A percentile compares a stretch with the other conserved stretches of the same genome.
These are phyloP conservation scores for Verticillium dahliae DNA, from an alignment of 2,329 filamentous ascomycete genomes.

Conservation along the genomic window DNA sequence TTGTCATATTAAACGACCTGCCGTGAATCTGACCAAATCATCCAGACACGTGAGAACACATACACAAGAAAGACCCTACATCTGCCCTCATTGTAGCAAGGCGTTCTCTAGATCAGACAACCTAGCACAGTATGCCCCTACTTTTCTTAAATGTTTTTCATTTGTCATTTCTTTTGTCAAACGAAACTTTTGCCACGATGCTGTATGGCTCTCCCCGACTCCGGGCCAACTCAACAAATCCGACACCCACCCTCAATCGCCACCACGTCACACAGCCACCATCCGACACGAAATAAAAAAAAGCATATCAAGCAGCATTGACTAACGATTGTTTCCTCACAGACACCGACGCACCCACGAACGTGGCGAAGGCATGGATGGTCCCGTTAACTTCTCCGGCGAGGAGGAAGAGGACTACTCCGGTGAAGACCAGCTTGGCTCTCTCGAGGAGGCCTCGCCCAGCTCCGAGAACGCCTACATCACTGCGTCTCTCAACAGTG, in stretches of 20 bases:
- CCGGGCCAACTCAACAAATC: constrained; percentile 16
- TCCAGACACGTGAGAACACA: constrained; percentile 96
- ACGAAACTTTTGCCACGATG: background rate
- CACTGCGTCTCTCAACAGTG: constrained; percentile 41
- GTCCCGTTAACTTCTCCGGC: constrained; percentile 59
- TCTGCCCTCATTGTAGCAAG: constrained; percentile 97
- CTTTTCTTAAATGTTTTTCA: constrained; percentile 24
- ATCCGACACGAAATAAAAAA: constrained; percentile 19
- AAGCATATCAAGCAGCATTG: constrained; percentile 7
- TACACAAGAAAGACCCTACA: constrained; percentile 97
- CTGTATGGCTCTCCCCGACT: constrained; percentile 6
- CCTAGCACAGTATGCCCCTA: constrained; percentile 77
- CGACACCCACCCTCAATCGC: constrained; percentile 22
- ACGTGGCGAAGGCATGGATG: constrained; percentile 55
- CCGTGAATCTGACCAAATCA: constrained; percentile 38
- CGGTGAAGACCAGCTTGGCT: constrained; percentile 77
- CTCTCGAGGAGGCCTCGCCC: constrained; percentile 72
- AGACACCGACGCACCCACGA: constrained; percentile 79
- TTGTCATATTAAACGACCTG: constrained; percentile 29
- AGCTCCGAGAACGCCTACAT: constrained; percentile 62
- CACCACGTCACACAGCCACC: constrained; percentile 23
- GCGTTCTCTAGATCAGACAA: constrained; percentile 98
- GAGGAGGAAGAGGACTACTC: constrained; percentile 80
- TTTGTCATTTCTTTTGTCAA: constrained; percentile 21
- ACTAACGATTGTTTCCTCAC: constrained; percentile 40